Base-by-base conservation (phyloP, 2,329 filamentous ascomycete species). In the Colletotrichum neosansevieriae region DNA sequence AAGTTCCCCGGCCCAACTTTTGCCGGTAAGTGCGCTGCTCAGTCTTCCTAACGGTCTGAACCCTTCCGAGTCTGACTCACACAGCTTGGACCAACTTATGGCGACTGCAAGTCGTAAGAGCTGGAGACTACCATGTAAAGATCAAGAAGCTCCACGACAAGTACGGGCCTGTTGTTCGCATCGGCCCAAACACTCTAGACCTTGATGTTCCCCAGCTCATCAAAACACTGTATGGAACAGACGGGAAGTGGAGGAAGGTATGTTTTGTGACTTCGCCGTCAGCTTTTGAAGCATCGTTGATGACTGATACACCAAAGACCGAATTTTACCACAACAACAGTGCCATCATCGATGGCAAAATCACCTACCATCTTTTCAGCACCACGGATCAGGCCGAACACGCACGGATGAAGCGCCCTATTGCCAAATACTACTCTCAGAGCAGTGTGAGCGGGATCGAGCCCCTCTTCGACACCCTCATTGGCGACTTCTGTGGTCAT, bases 301-400 rank as follows among this genome's bases (percentile, higher is more conserved):
- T 13, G 11, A 19, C 51, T 56, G 6, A 56, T 34, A 40, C 3
- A n/a, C 24, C 36, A 34, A 51, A 80, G 77, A 79, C 77, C 13
- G 78, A 79, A 36, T 79, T 79, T 29, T 79, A 81, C 70, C 73
- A 77, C 42, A 75, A 74, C 63, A 79, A 74, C 70, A 77, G 76
- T 67, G 74, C 75, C 38, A 68, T 77, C 32, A 73, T 76, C 58
- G 72, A 78, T 50, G 77, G 78, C 42, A 75, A 78, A 62, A 75
- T 80, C 42, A 75, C 74, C 11, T 79, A 78, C 70, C 75, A 80
- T 67, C 68, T 82, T 9, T 82, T 82, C 71, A 80, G 77, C 71
- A 73, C 76, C 40, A 75, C 75, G 0, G 73, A 81, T 60, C 71
- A 75, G 4, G 71, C 69, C n/a, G 67, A 74, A 6, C 79, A 82